phyloP scores from a whole-genome alignment of 2,329 filamentous ascomycete genomes.

The Mycocentrospora acerina region DNA sequence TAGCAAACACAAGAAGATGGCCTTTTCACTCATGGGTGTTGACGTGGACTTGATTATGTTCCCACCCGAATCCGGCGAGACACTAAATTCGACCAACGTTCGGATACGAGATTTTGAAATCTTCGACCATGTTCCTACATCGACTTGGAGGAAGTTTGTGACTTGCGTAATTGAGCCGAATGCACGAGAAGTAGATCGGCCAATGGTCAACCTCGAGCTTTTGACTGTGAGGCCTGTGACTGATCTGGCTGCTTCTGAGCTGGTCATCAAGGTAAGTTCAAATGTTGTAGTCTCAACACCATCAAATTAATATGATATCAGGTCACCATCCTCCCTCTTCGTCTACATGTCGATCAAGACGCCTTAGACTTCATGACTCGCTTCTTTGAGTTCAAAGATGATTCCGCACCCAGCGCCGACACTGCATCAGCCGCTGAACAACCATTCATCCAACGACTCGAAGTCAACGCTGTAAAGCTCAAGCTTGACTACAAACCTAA shows the following conservation, averaged over 20 bases:
- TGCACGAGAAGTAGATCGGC: slow-evolving; percentile 80
- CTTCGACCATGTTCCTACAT: slow-evolving; percentile 91
- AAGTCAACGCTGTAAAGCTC: slow-evolving; percentile 79
- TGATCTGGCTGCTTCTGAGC: slow-evolving; percentile 82
- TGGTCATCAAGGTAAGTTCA: slow-evolving; percentile 75
- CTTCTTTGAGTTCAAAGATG: slow-evolving; percentile 98
- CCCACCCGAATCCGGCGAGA: slow-evolving; percentile 74
- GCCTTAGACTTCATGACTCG: slow-evolving; percentile 94
- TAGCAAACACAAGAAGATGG: slow-evolving; percentile 91
- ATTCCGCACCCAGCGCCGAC: slow-evolving; percentile 53
- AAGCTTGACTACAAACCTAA: slow-evolving; percentile 98
- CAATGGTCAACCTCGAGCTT: slow-evolving; percentile 88
- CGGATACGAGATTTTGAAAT: slow-evolving; percentile 82
- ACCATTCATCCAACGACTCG: slow-evolving; percentile 86
- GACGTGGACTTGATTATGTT: slow-evolving; percentile 81
- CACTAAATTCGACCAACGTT: slow-evolving; percentile 83
- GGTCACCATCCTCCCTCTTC: slow-evolving; percentile 75
- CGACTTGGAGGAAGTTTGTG: slow-evolving; percentile 97
- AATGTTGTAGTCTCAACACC: slow-evolving; percentile 1
- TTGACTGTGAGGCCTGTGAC: slow-evolving; percentile 84
- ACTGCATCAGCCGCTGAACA: slow-evolving; percentile 63
- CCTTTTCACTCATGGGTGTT: slow-evolving; percentile 86
- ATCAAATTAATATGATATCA: slow-evolving; percentile 12
- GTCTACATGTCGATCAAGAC: slow-evolving; percentile 95
- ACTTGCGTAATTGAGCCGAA: slow-evolving; percentile 88